Evolutionary conservation across 148 eudicot species (phyloP), one percentile per base, ranked within the genome.

Genomic region (Rhododendron simsii): DNA sequence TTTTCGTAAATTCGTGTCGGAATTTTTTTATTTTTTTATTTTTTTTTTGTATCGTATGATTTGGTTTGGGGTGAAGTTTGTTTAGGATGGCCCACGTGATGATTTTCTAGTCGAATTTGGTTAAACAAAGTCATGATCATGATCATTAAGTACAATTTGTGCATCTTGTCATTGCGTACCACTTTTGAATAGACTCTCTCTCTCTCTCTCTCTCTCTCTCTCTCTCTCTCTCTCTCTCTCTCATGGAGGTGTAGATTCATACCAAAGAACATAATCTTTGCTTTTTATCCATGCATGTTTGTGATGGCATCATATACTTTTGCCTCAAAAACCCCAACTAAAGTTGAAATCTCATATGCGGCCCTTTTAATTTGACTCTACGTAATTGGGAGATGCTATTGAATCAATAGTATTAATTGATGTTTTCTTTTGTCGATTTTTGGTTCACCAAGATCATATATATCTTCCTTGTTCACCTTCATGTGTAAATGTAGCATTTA

Each of bases 301-400:
- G 61, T 80, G 37, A 50, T 78, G 81, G 82, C 63, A 80, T 80
- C 82, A 28, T 26, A 80, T 80, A 80, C 82, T 80, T 50, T 80
- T 14, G 82, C 59, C 35, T 79, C 82, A 48, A 79, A 79, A n/a
- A 11, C 35, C 35, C 37, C 16, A 80, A 33, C 37, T 50, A 80
- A 33, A 48, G 33, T 47, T 21, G 81, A n/a, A 78, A 78, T 47
- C 33, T 26, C 30, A 45, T 30, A 26, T 23, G 13, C 28, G 71
- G 30, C 53, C 35, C 33, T 45, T 55, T 9, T 55, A 55, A 55
- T 1, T 3, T 78, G 33, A 78, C 51, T 44, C 51, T 47, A 2
- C 11, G 23, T 41, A 23, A 21, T 45, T 23, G 18, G 3, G 23
- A 44, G 26, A 77, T 21, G n/a, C 12, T 6, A 76, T 1, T 76